Conservation (phyloP, 306 rosid species). For the Sechiopsis laciniata region DNA sequence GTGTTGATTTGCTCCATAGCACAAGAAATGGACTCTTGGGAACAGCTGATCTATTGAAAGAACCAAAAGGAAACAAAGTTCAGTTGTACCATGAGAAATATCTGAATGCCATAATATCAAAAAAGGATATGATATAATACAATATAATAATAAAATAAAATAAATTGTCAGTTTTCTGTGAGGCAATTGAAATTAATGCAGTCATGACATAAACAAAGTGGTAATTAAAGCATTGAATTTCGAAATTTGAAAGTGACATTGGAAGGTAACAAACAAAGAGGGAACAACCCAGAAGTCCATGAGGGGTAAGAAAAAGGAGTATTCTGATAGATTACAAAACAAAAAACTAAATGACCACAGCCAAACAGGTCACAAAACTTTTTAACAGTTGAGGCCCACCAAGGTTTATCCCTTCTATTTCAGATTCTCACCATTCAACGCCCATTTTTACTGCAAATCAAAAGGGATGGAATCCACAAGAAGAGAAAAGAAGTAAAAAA, state of each 20-base stretch:
- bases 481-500: not conserved
- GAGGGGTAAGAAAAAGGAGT: constrained; percentile 28
- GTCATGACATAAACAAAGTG: constrained; percentile 30
- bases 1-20: constrained; percentile 52
- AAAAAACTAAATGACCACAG: constrained; percentile 38
- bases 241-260: constrained; percentile 51
- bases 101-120: constrained; percentile 59
- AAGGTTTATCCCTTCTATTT: constrained; percentile 15
- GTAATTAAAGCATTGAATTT: constrained; percentile 52
- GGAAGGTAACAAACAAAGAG: constrained; percentile 39
- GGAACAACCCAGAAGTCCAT: constrained; percentile 37
- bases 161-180: constrained; percentile 27
- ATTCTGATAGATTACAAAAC: constrained; percentile 22
- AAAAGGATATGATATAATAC: constrained; percentile 30
- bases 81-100: constrained; percentile 73
- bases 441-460: constrained; percentile 17
- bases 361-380: constrained; percentile 36
- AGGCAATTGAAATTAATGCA: constrained; percentile 28
- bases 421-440: constrained; percentile 14
- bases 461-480: not conserved
- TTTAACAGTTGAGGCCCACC: constrained; percentile 46
- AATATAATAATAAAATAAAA: constrained; percentile 23
- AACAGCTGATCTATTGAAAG: constrained; percentile 54
- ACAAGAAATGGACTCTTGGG: constrained; percentile 49
- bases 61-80: constrained; percentile 54